Percentiles rank a stretch among this genome's conserved stretches.
Conservation (phyloP, 306 rosid species). For the Pueraria montana region DNA sequence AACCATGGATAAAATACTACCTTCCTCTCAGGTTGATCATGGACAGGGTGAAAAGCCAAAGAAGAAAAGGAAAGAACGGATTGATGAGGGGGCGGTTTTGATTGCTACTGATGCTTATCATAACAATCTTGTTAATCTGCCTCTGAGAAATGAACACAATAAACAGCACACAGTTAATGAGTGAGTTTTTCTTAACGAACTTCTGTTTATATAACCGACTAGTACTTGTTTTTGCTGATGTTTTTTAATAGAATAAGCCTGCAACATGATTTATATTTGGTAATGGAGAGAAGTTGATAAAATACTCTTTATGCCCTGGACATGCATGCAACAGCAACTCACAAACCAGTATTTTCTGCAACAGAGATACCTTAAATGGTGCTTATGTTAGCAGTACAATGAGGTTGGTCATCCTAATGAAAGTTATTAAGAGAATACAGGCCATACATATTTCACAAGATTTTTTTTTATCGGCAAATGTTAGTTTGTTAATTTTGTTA, state of each 20-base stretch:
- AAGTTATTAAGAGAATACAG: too few species aligned
- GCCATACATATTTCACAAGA: too few species aligned
- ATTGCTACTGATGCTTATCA: conserved; percentile 8
- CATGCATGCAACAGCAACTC: conserved; percentile 19
- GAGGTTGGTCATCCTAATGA: too few species aligned
- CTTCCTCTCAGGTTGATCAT: conserved; percentile 41
- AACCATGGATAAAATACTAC: conserved; percentile 34
- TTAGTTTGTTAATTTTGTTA: too few species aligned
- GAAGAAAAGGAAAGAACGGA: conserved; percentile 51
- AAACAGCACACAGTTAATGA: conserved; percentile 32
- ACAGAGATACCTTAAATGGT: too few species aligned
- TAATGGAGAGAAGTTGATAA: conserved; percentile 28
- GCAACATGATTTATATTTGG: neutral
- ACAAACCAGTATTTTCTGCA: neutral
- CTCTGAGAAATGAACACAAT: conserved; percentile 37
- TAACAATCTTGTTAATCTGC: neutral
- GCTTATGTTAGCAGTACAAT: too few species aligned
- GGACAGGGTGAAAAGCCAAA: conserved; percentile 46
- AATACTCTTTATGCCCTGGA: neutral
- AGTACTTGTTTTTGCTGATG: neutral
- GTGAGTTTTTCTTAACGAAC: conserved; percentile 53
- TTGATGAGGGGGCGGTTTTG: conserved; percentile 4
- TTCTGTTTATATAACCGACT: neutral
- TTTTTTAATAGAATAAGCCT: neutral
- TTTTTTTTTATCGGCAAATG: too few species aligned